These are phyloP conservation scores for Favolaschia claudopus DNA, from an alignment of 768 basidiomycete species.

Conservation along the genomic window DNA sequence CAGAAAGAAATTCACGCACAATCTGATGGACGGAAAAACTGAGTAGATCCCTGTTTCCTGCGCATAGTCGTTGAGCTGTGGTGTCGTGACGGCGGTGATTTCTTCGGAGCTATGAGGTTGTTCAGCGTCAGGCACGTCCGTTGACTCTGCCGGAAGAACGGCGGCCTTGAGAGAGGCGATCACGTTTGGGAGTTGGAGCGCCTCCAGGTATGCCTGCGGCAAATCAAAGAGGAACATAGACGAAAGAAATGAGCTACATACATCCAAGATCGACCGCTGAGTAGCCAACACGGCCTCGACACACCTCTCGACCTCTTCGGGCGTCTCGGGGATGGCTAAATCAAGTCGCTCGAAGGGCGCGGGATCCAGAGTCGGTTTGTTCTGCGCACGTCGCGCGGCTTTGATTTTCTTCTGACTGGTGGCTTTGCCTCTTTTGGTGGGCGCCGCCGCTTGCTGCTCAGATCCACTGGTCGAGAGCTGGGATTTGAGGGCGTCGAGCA, in stretches of 20 bases:
- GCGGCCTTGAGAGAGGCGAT: constrained; percentile 7
- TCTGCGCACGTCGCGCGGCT: background rate
- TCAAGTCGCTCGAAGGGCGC: constrained; percentile 6
- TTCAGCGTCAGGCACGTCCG: background rate
- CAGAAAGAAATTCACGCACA: background rate
- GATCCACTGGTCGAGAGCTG: background rate
- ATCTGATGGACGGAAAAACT: constrained; percentile 2
- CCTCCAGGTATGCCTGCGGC: constrained; percentile 14
- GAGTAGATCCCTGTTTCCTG: background rate
- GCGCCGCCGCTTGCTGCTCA: background rate
- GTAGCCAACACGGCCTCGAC: constrained; percentile 9
- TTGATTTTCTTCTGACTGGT: background rate
- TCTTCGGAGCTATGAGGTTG: background rate
- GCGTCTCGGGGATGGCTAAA: constrained; percentile 7
- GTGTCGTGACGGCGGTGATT: background rate
- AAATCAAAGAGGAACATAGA: background rate
- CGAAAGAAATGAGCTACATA: background rate
- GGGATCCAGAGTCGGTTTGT: background rate
- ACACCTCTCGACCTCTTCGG: background rate
- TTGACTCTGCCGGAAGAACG: background rate
- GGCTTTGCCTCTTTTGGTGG: background rate
- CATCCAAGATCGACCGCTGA: constrained; percentile 21
- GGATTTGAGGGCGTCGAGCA: background rate
- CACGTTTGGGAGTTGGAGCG: constrained; percentile 15
- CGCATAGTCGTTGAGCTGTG: background rate